Base-by-base conservation (phyloP, 768 basidiomycete species). In the Kwoniella pini region DNA sequence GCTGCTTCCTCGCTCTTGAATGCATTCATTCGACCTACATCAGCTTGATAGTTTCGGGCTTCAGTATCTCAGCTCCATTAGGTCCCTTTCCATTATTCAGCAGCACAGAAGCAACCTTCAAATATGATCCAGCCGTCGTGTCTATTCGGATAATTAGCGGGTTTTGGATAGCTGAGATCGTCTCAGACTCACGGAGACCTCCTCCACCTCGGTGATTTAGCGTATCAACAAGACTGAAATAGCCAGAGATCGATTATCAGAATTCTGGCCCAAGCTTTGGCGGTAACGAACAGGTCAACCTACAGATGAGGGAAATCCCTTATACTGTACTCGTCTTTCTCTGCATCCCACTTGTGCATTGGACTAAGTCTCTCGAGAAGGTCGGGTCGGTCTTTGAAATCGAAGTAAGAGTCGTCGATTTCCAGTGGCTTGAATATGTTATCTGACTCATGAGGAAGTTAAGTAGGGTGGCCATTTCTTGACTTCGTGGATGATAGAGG, bases 341-440 rank as follows among this genome's bases (percentile, higher is more conserved):
- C 43, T 4, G 55, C 30, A 38, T 63, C 62, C 55, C 62, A 58
- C 17, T 38, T 51, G 19, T 63, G 39, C 48, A 63, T 57, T 11
- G 62, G 55, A 24, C 26, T 40, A 2, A 63, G 48, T 33, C 56
- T 51, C 17, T 51, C 31, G 21, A 57, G 24, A 27, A 63, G 27
- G 13, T 63, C 55, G 13, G 54, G 62, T 24, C 57, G 54, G 31
- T 42, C 50, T 21, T 28, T 52, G 10, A 57, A 48, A 31, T 63
- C 55, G 22, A 57, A 63, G 31, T 36, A 46, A 21, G 50, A 27
- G 38, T 63, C 55, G 10, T 52, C 48, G 31, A 63, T 46, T 17
- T 49, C 62, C 27, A 63, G 28, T 10, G 62, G 62, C 17, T 44
- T 33, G 51, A 63, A 63, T n/a, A 63, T 52, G 40, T 63, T 43